Evolutionary conservation across 352 stramenopile species (phyloP).

Genomic region (Peronospora farinosa): DNA sequence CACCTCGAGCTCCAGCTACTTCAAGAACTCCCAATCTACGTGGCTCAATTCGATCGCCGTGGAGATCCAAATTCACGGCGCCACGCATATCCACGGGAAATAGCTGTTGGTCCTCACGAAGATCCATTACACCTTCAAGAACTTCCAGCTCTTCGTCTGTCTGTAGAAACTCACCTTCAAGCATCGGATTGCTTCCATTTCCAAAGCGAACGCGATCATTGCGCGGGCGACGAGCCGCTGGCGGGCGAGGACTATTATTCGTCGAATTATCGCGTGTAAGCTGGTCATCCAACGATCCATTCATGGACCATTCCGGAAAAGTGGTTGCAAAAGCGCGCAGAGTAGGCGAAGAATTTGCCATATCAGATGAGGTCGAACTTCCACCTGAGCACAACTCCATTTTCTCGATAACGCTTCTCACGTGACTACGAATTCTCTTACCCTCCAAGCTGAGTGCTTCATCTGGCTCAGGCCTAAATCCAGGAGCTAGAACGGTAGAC

Average conservation of each 20-base stretch:
- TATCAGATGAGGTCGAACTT: conserved; percentile 28
- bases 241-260: conserved; percentile 33
- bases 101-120: conserved; percentile 54
- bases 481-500: conserved; percentile 72
- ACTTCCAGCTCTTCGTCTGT: conserved; percentile 65
- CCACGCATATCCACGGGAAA: conserved; percentile 48
- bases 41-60: conserved; percentile 22
- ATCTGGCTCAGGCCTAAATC: conserved; percentile 67
- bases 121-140: conserved; percentile 57
- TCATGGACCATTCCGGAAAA: conserved; percentile 73
- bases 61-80: conserved; percentile 36
- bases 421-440: conserved; percentile 47
- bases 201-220: conserved; percentile 43
- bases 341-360: conserved; percentile 42
- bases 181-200: conserved; percentile 36
- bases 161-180: conserved; percentile 57
- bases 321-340: conserved; percentile 48
- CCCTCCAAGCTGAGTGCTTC: conserved; percentile 48
- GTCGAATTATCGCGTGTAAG: conserved; percentile 37
- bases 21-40: conserved; percentile 27
- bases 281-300: conserved; percentile 43
- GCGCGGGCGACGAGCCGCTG: conserved; percentile 27
- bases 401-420: conserved; percentile 74
- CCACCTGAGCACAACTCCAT: conserved; percentile 81
- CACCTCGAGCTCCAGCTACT: conserved; percentile 14